Conservation (phyloP, 148 eudicot species). For the Selenicereus undatus region DNA sequence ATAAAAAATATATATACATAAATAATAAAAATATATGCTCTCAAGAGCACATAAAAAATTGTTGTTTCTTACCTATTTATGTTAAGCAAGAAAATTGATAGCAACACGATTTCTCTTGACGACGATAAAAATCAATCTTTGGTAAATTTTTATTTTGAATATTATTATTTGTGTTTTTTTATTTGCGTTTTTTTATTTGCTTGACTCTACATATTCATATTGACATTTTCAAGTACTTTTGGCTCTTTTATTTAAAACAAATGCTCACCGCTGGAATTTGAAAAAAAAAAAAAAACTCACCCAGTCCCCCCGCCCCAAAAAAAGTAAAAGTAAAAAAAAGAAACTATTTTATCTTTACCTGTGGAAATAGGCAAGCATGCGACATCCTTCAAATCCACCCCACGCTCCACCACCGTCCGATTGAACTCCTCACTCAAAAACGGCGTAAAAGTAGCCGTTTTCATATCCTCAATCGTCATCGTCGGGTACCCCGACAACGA, state of each 20-base stretch:
- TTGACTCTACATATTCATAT: neutral
- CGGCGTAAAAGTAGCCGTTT: constrained; percentile 55
- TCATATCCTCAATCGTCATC: constrained; percentile 94
- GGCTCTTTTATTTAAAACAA: neutral
- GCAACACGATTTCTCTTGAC: too few species aligned
- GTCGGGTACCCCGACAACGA: constrained; percentile 64
- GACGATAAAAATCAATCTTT: too few species aligned
- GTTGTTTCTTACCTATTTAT: too few species aligned
- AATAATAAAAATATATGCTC: too few species aligned
- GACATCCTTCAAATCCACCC: constrained; percentile 66
- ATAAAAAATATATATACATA: too few species aligned
- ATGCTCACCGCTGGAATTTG: too few species aligned
- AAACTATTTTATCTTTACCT: constrained; percentile 18
- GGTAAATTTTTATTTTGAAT: too few species aligned
- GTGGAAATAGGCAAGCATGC: constrained; percentile 79
- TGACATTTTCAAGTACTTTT: neutral
- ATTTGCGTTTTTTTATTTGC: too few species aligned
- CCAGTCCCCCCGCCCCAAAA: neutral
- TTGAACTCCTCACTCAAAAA: constrained; percentile 60
- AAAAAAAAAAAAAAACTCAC: too few species aligned
- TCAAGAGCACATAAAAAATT: too few species aligned
- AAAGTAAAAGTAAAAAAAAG: neutral
- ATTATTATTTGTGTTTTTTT: too few species aligned
- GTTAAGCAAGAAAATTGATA: too few species aligned
- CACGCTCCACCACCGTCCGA: constrained; percentile 63